Evolutionary conservation across 2,329 filamentous ascomycete genomes (phyloP).

Genomic region (Penicillium sp.): DNA sequence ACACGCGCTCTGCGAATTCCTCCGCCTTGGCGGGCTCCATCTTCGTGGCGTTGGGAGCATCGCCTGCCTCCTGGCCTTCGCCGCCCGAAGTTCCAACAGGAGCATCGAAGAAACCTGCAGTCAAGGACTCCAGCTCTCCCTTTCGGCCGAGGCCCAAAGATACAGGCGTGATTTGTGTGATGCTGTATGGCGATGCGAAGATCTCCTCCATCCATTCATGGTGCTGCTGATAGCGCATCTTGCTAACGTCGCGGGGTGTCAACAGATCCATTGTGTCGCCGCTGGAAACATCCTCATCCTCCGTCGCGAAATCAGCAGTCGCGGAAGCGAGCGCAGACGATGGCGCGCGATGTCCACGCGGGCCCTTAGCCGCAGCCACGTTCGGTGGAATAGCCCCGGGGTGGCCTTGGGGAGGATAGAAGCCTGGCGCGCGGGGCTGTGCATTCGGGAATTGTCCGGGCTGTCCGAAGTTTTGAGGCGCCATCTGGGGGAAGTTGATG

Average conservation of each 20-base stretch:
- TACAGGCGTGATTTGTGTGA: conserved; percentile 80
- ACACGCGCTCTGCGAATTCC: conserved; percentile 78
- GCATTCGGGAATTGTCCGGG: conserved; percentile 45
- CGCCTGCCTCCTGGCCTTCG: conserved; percentile 32
- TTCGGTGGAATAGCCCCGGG: conserved; percentile 28
- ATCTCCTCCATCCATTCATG: conserved; percentile 99
- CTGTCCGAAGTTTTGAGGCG: conserved; percentile 55
- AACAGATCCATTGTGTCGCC: conserved; percentile 90
- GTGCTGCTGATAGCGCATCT: conserved; percentile 86
- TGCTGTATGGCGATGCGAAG: conserved; percentile 83
- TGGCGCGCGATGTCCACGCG: conserved; percentile 48
- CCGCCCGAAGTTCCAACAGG: conserved; percentile 40
- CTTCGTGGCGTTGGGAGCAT: conserved; percentile 54
- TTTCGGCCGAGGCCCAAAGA: conserved; percentile 84
- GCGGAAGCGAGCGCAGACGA: conserved; percentile 38
- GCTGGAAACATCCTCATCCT: conserved; percentile 85
- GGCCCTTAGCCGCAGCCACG: conserved; percentile 34
- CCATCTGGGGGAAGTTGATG: conserved; percentile 67
- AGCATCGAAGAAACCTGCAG: conserved; percentile 79
- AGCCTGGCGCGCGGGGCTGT: conserved; percentile 40
- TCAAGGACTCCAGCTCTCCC: conserved; percentile 79
- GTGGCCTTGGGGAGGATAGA: conserved; percentile 34
- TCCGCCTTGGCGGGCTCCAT: conserved; percentile 76
- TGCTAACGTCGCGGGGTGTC: conserved; percentile 85
- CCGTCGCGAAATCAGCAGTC: conserved; percentile 57